phyloP scores from a whole-genome alignment of 257 asterid species.

The Solanum chilense region DNA sequence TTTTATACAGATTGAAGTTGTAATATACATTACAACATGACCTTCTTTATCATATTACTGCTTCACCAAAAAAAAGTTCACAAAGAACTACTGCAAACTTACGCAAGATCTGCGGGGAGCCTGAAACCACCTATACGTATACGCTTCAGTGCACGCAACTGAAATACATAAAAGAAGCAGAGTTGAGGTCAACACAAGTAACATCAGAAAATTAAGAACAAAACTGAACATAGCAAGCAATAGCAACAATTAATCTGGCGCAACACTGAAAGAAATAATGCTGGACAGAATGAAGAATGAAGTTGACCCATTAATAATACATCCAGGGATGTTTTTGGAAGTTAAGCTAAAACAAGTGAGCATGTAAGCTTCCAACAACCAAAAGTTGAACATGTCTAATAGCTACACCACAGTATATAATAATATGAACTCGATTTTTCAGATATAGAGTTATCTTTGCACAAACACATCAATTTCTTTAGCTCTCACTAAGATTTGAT shows the following conservation, averaged over 20 bases:
- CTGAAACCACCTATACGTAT: slow-evolving; percentile 87
- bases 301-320: neutral
- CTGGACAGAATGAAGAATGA: neutral
- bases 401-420: neutral
- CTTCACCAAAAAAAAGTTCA: neutral
- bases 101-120: slow-evolving; percentile 90
- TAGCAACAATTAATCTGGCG: neutral
- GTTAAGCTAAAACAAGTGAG: neutral
- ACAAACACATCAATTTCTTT: neutral
- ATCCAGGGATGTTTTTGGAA: neutral
- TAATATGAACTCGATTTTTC: neutral
- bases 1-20: neutral
- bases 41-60: neutral
- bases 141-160: slow-evolving; percentile 89
- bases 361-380: neutral
- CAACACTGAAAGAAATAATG: neutral
- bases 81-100: slow-evolving; percentile 18
- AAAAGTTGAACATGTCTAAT: neutral
- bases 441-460: neutral
- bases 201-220: neutral
- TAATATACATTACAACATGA: neutral
- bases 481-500: neutral
- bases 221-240: neutral
- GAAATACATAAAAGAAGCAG: slow-evolving; percentile 16
- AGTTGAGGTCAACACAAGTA: neutral